phyloP scores from a whole-genome alignment of 805 yeast genomes.

The Teunomyces stri region DNA sequence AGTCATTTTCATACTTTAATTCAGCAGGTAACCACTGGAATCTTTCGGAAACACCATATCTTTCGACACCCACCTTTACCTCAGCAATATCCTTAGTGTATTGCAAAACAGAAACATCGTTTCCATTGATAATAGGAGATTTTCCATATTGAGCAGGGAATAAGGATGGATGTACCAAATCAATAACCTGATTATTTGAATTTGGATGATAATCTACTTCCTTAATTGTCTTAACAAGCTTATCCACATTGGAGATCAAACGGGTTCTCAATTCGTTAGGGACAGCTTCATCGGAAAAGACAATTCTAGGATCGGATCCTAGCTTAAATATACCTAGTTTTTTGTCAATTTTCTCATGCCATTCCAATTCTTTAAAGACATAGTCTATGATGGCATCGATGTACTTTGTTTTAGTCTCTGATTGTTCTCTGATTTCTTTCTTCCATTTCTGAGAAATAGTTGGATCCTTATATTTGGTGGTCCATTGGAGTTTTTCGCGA shows the following conservation, averaged over 20 bases:
- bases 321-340: slow-evolving; percentile 6
- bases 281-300: slow-evolving; percentile 8
- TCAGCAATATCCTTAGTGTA: neutral
- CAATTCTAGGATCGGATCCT: slow-evolving; percentile 7
- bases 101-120: neutral
- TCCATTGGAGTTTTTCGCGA: slow-evolving; percentile 28
- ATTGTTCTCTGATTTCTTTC: slow-evolving; percentile 12
- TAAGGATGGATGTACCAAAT: slow-evolving; percentile 20
- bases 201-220: slow-evolving; percentile 13
- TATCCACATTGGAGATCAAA: neutral
- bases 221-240: slow-evolving; percentile 1
- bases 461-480: slow-evolving; percentile 19
- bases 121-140: slow-evolving; percentile 5
- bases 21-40: slow-evolving; percentile 16
- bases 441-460: slow-evolving; percentile 25
- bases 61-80: slow-evolving; percentile 4
- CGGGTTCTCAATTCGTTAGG: neutral
- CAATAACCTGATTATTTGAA: slow-evolving; percentile 12
- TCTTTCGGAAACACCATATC: slow-evolving; percentile 9
- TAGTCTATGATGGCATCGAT: slow-evolving; percentile 12
- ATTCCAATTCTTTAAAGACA: slow-evolving; percentile 13
- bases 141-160: slow-evolving; percentile 14
- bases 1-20: slow-evolving; percentile 9
- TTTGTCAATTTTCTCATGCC: slow-evolving; percentile 10
- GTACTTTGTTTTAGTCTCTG: slow-evolving; percentile 1